These are phyloP conservation scores for Xylaria scruposa DNA, from an alignment of 495 filamentous ascomycete genomes.

Conservation along the genomic window DNA sequence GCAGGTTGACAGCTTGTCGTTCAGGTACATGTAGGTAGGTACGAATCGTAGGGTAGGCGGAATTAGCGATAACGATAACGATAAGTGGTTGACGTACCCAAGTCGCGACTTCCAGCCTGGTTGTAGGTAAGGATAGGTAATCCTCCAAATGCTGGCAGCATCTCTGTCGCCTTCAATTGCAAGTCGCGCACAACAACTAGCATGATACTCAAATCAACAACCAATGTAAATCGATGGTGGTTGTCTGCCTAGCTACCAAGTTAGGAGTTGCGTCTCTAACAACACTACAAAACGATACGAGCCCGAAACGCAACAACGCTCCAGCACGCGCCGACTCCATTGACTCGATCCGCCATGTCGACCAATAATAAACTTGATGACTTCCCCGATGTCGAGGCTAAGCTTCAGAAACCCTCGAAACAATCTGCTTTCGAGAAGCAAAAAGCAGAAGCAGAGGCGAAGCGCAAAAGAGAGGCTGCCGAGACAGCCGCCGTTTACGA, in stretches of 20 bases:
- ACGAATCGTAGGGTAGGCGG: neutral
- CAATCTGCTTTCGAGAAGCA: constrained; percentile 93
- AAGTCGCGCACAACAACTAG: neutral
- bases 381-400: constrained; percentile 86
- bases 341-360: constrained; percentile 44
- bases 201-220: neutral
- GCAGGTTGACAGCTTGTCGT: too few relatives aligned
- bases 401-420: constrained; percentile 82
- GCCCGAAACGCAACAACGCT: neutral
- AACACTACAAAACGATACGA: constrained; percentile 9
- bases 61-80: constrained; percentile 14
- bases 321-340: constrained; percentile 11
- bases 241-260: neutral
- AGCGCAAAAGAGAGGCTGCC: constrained; percentile 82
- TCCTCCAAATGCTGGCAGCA: constrained; percentile 1
- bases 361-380: constrained; percentile 53
- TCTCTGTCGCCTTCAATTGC: neutral
- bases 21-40: too few relatives aligned
- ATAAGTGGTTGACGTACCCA: constrained; percentile 10
- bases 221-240: neutral
- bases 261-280: neutral
- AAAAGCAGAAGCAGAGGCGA: constrained; percentile 92
- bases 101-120: constrained; percentile 3
- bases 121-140: neutral
- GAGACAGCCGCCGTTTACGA: constrained; percentile 91